A percentile compares a stretch with the other conserved stretches of the same genome.
Conservation (phyloP, 345 rosid genomes). For the Anacardium occidentale region DNA sequence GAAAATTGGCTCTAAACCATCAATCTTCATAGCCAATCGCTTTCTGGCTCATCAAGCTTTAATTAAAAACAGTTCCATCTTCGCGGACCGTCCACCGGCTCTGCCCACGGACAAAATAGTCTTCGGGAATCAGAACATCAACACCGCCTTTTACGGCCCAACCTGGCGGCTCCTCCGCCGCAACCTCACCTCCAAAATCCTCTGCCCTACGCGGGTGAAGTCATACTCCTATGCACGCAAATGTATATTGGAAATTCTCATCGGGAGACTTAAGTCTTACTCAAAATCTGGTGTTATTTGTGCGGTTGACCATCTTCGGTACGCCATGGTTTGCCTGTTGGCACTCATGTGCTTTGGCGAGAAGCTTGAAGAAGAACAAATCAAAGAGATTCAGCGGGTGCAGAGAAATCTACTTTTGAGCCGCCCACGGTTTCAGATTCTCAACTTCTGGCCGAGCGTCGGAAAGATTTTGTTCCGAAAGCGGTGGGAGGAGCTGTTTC, state of each 20-base stretch:
- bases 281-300: background rate
- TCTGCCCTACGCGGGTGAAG: background rate
- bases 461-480: constrained; percentile 10
- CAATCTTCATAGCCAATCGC: background rate
- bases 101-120: background rate
- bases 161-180: constrained; percentile 12
- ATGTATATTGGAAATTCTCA: background rate
- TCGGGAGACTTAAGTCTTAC: background rate
- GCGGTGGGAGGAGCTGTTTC: constrained; percentile 2
- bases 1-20: background rate
- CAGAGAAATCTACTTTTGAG: background rate
- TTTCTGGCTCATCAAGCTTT: background rate
- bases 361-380: constrained; percentile 6
- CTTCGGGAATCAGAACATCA: background rate
- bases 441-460: constrained; percentile 8
- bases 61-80: background rate
- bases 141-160: background rate
- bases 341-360: constrained; percentile 19
- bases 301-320: background rate
- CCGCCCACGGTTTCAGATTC: background rate
- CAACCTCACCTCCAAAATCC: constrained; percentile 12
- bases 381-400: background rate
- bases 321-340: constrained; percentile 11
- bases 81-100: background rate
- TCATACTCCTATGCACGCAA: background rate